Evolutionary conservation across 1,139 yeast species (phyloP).

Genomic region (Blastobotrys indianensis): DNA sequence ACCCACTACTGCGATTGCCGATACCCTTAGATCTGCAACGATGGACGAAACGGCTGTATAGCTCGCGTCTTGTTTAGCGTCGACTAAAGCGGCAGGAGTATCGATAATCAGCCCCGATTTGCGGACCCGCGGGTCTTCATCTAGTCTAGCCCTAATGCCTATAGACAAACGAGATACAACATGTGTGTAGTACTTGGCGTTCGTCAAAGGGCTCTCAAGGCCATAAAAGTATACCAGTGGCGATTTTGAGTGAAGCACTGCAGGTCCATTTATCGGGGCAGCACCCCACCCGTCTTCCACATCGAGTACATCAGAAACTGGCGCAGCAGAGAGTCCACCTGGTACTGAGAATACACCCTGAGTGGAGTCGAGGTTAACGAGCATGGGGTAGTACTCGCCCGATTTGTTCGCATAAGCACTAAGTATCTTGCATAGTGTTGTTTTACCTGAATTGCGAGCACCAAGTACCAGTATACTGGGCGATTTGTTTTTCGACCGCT

Average conservation of each 20-base stretch:
- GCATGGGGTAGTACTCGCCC: slow-evolving; percentile 52
- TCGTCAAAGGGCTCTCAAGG: slow-evolving; percentile 52
- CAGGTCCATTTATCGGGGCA: slow-evolving; percentile 81
- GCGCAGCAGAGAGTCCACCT: slow-evolving; percentile 80
- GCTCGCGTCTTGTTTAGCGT: slow-evolving; percentile 41
- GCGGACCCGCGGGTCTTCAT: slow-evolving; percentile 47
- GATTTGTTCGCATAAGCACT: slow-evolving; percentile 71
- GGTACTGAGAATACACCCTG: slow-evolving; percentile 78
- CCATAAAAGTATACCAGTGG: slow-evolving; percentile 84
- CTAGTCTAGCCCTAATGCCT: slow-evolving; percentile 52
- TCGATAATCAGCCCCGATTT: slow-evolving; percentile 72
- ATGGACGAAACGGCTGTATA: slow-evolving; percentile 50
- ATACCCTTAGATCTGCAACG: slow-evolving; percentile 52
- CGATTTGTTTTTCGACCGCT: slow-evolving; percentile 35
- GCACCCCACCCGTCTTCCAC: slow-evolving; percentile 84
- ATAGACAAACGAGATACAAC: slow-evolving; percentile 53
- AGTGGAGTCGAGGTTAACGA: slow-evolving; percentile 78
- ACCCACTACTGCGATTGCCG: slow-evolving; percentile 37
- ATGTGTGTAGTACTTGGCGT: slow-evolving; percentile 54
- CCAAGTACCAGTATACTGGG: slow-evolving; percentile 78
- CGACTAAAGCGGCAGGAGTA: slow-evolving; percentile 51
- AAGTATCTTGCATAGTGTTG: slow-evolving; percentile 64
- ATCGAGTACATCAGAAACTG: slow-evolving; percentile 74
- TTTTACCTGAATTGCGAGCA: slow-evolving; percentile 66
- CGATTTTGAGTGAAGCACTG: slow-evolving; percentile 75